Evolutionary conservation across 495 filamentous ascomycete species (phyloP).

Genomic region (Penicillium ochrochloron): DNA sequence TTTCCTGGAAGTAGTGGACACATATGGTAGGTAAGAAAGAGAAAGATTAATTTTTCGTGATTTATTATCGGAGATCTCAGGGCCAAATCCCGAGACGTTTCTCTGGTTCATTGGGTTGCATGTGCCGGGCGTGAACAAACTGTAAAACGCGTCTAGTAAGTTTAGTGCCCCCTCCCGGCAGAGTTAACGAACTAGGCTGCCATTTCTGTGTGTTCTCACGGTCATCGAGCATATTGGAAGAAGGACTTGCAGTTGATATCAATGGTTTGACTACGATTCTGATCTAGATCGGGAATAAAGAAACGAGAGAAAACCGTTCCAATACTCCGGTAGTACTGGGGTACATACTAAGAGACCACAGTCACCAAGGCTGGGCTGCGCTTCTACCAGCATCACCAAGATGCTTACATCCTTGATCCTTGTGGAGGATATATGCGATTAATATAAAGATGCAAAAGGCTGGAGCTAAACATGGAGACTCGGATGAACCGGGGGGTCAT

Average conservation of each 20-base stretch:
- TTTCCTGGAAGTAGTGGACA: neutral
- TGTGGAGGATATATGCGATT: constrained; percentile 20
- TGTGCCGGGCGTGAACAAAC: constrained; percentile 6
- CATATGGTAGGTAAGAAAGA: neutral
- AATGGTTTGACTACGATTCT: neutral
- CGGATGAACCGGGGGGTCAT: constrained; percentile 22
- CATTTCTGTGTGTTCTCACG: neutral
- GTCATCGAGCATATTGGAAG: neutral
- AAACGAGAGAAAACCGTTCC: neutral
- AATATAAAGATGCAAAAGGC: constrained; percentile 27
- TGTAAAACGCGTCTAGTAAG: constrained; percentile 7
- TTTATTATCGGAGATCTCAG: constrained; percentile 3
- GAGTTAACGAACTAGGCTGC: constrained; percentile 4
- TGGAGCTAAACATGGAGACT: constrained; percentile 14
- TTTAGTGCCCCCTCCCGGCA: constrained; percentile 5
- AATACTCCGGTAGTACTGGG: neutral
- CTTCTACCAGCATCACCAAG: neutral
- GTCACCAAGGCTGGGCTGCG: neutral
- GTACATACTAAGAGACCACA: neutral
- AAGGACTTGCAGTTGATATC: neutral
- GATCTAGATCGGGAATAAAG: neutral
- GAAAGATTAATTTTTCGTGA: no score
- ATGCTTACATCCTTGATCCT: constrained; percentile 20
- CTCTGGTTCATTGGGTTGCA: constrained; percentile 14
- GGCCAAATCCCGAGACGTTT: constrained; percentile 18